Evolutionary conservation across 2,329 filamentous ascomycete species (phyloP).

Genomic region (Microsporum ferrugineum): DNA sequence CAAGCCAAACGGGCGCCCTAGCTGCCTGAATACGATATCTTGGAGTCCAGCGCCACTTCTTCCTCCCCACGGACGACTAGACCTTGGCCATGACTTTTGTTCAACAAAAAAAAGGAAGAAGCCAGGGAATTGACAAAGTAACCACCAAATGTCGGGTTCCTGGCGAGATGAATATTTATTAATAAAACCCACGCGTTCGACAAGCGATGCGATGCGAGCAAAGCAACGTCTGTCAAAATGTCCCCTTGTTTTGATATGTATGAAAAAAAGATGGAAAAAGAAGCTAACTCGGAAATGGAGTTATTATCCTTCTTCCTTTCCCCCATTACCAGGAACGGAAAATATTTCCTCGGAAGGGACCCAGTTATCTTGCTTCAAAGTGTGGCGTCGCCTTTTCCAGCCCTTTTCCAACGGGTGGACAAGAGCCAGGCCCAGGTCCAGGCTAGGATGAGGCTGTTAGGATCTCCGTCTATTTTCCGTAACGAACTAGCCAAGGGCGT

Average conservation of each 20-base stretch:
- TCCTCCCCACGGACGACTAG: not conserved
- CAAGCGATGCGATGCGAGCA: not conserved
- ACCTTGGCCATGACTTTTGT: not conserved
- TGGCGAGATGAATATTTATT: not conserved
- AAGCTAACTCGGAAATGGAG: not conserved
- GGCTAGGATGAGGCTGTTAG: not conserved
- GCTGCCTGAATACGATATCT: not conserved
- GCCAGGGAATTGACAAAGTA: not conserved
- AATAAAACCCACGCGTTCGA: not conserved
- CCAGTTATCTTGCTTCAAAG: not conserved
- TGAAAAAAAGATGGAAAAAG: too few species aligned
- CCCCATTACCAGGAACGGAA: not conserved
- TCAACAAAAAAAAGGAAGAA: not conserved
- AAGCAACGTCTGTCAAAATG: not conserved
- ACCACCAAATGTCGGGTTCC: not conserved
- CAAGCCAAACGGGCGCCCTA: not conserved
- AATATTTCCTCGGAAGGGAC: not conserved
- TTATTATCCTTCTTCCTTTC: not conserved
- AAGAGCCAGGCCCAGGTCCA: not conserved
- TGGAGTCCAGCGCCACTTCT: not conserved
- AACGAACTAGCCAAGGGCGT: not conserved
- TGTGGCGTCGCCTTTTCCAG: not conserved
- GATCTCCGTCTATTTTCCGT: not conserved
- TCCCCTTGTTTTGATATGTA: not conserved
- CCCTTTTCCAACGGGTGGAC: not conserved